phyloP scores from a whole-genome alignment of 2,329 filamentous ascomycete genomes.

The Zasmidium cellare region DNA sequence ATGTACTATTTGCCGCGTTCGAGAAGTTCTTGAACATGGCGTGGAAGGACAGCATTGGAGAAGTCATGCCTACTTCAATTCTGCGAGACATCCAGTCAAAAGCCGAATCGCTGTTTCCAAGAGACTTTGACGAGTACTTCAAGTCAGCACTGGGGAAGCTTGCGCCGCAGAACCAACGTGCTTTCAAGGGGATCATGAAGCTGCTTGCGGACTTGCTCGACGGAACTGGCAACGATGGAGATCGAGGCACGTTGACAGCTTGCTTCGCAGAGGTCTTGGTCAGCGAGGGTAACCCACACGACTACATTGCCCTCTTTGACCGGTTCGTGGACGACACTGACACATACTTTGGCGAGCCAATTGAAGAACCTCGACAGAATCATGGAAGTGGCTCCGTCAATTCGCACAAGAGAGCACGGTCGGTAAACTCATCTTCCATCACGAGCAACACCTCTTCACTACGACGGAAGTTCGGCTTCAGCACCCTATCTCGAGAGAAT shows the following conservation, averaged over 20 bases:
- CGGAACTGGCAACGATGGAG: constrained; percentile 86
- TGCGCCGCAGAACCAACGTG: constrained; percentile 64
- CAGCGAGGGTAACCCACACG: constrained; percentile 71
- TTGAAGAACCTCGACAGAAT: constrained; percentile 24
- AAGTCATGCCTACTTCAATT: constrained; percentile 71
- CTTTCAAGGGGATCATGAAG: constrained; percentile 80
- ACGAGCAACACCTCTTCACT: constrained; percentile 86
- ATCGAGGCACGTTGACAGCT: constrained; percentile 81
- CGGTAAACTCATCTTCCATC: constrained; percentile 70
- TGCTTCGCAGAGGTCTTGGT: constrained; percentile 88
- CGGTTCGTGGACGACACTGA: constrained; percentile 87
- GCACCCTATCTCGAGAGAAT: constrained; percentile 70
- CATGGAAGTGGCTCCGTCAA: constrained; percentile 24
- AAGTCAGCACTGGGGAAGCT: constrained; percentile 53
- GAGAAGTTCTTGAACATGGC: constrained; percentile 88
- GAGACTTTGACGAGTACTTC: constrained; percentile 67
- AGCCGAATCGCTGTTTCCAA: constrained; percentile 63
- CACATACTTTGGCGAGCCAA: constrained; percentile 73
- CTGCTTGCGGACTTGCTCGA: constrained; percentile 84
- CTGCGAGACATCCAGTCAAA: constrained; percentile 73
- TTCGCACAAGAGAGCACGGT: constrained; percentile 53
- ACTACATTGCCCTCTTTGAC: constrained; percentile 86
- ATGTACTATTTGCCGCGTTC: constrained; percentile 87
- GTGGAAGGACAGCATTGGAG: constrained; percentile 86
- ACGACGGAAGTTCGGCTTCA: constrained; percentile 78